Conservation (phyloP, 2,329 filamentous ascomycete species). For the Calonectria pteridis region DNA sequence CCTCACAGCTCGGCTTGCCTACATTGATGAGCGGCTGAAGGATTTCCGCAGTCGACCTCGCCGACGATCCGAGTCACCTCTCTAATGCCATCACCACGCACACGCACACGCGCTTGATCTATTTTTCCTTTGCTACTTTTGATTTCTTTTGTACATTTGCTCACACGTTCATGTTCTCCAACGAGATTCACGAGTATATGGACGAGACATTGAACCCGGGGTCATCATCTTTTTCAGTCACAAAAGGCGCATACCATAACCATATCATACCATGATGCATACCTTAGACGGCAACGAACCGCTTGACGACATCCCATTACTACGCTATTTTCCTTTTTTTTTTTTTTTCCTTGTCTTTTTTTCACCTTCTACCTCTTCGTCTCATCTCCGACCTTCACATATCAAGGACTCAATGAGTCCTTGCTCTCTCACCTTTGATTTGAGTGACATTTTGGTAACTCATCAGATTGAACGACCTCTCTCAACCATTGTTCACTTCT, state of each 20-base stretch:
- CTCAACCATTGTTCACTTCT: slow-evolving; percentile 18
- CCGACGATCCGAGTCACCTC: slow-evolving; percentile 64
- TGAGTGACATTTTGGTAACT: slow-evolving; percentile 7
- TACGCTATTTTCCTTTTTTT: background rate
- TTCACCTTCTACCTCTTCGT: background rate
- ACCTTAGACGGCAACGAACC: slow-evolving; percentile 42
- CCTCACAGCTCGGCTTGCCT: slow-evolving; percentile 65
- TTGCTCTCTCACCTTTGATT: background rate
- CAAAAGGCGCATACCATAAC: slow-evolving; percentile 33
- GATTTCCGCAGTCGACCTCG: slow-evolving; percentile 61
- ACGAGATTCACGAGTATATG: slow-evolving; percentile 44
- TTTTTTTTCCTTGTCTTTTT: background rate
- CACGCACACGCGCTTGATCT: background rate
- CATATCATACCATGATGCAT: slow-evolving; percentile 42
- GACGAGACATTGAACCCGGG: slow-evolving; percentile 32
- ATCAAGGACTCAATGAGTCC: slow-evolving; percentile 5
- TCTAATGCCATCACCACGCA: slow-evolving; percentile 48
- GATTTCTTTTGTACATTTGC: slow-evolving; percentile 38
- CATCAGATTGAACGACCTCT: slow-evolving; percentile 22
- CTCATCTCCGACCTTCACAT: slow-evolving; percentile 32
- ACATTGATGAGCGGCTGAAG: slow-evolving; percentile 69
- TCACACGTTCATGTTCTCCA: slow-evolving; percentile 35
- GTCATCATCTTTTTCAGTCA: slow-evolving; percentile 30
- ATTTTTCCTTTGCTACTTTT: background rate
- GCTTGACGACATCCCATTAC: slow-evolving; percentile 34